Conservation (phyloP, 148 eudicot species). For the Rhododendron ferrugineum region DNA sequence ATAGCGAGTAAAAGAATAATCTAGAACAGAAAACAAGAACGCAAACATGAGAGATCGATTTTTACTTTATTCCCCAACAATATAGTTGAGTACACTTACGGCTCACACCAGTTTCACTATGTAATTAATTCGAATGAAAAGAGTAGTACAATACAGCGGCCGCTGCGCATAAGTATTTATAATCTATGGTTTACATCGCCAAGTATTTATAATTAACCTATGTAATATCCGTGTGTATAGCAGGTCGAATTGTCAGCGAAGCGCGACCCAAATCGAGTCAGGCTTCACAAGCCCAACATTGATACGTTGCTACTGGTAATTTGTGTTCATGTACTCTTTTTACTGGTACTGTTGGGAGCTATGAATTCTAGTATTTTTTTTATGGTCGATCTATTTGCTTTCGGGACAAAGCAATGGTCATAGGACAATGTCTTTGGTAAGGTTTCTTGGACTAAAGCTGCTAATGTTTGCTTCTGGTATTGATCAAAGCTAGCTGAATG, state of each 20-base stretch:
- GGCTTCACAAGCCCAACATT: background rate
- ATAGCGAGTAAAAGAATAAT: background rate
- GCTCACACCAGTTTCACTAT: background rate
- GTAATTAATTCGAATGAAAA: background rate
- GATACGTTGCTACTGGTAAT: background rate
- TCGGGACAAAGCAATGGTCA: background rate
- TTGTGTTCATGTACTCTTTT: background rate
- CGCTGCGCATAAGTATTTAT: no score
- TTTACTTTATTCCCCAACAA: no score
- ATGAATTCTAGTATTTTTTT: background rate
- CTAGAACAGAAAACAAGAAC: background rate
- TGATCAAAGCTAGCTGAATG: no score
- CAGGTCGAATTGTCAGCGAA: background rate
- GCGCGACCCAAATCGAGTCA: background rate
- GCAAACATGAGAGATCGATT: background rate
- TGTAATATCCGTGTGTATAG: background rate
- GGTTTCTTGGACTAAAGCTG: background rate
- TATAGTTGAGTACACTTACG: no score
- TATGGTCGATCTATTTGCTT: background rate
- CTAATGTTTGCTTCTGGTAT: no score
- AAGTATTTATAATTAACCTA: background rate
- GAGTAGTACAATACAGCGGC: background rate
- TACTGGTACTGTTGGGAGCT: background rate
- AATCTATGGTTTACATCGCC: background rate
- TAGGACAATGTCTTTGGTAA: no score